Conservation (phyloP, 257 asterid genomes). For the Scutellaria barbata region DNA sequence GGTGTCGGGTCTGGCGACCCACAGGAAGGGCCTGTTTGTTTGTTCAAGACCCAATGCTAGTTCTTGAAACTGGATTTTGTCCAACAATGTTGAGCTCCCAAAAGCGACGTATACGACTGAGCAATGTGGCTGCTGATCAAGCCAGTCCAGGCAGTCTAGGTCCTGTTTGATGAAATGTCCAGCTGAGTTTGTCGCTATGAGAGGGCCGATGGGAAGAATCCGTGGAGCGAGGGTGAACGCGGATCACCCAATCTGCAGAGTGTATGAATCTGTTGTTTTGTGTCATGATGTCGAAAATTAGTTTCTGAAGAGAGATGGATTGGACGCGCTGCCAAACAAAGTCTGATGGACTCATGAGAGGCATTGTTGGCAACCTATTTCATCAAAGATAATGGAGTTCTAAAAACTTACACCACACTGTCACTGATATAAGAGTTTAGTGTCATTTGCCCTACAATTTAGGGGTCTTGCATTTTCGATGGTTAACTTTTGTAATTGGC, state of each 20-base stretch:
- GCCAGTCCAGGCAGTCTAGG: slow-evolving; percentile 42
- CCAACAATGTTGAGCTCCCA: slow-evolving; percentile 37
- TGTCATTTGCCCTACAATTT: too few relatives aligned
- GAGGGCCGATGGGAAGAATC: slow-evolving; percentile 44
- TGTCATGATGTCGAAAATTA: slow-evolving; percentile 33
- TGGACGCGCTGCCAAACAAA: slow-evolving; percentile 38
- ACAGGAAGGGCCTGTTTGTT: slow-evolving; percentile 48
- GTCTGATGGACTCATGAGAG: slow-evolving; percentile 37
- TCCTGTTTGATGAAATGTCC: slow-evolving; percentile 37
- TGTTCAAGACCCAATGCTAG: slow-evolving; percentile 51
- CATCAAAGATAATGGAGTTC: too few relatives aligned
- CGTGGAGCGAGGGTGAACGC: slow-evolving; percentile 39
- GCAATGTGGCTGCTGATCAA: slow-evolving; percentile 36
- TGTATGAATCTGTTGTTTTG: slow-evolving; percentile 28
- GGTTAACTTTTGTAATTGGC: too few relatives aligned
- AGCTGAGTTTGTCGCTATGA: slow-evolving; percentile 30
- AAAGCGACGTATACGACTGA: slow-evolving; percentile 50
- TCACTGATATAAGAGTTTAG: too few relatives aligned
- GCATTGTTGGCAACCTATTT: too few relatives aligned
- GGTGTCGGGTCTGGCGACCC: slow-evolving; percentile 55
- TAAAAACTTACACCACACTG: too few relatives aligned
- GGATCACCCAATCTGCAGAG: slow-evolving; percentile 36
- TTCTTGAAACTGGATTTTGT: slow-evolving; percentile 35
- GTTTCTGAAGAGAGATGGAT: slow-evolving; percentile 6
- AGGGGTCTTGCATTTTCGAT: too few relatives aligned